Percentiles rank a stretch among this genome's conserved stretches.
Conservation (phyloP, 2,329 filamentous ascomycete species). For the Ophiostoma montium region DNA sequence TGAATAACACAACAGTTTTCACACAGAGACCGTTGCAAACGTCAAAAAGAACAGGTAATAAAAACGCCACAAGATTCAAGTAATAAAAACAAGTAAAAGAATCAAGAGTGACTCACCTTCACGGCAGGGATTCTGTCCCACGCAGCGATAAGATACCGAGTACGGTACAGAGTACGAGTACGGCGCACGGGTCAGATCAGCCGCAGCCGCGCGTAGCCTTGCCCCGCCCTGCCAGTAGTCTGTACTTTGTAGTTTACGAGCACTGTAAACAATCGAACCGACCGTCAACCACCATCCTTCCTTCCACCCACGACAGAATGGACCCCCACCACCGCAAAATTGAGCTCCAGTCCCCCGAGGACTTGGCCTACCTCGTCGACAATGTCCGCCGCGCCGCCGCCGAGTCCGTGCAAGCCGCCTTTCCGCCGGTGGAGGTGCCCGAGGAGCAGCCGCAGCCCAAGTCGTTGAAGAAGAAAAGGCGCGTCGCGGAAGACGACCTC, state of each 20-base stretch:
- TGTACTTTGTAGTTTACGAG: neutral
- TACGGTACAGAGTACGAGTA: neutral
- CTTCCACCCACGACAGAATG: slow-evolving; percentile 14
- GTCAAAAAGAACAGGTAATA: too few species aligned
- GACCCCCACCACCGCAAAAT: slow-evolving; percentile 57
- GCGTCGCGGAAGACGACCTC: slow-evolving; percentile 34
- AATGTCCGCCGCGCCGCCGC: slow-evolving; percentile 56
- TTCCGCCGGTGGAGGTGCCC: slow-evolving; percentile 43
- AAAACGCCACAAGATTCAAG: too few species aligned
- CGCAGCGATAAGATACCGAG: neutral
- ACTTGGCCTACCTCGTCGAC: slow-evolving; percentile 54
- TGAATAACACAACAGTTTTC: too few species aligned
- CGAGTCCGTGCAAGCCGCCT: slow-evolving; percentile 50
- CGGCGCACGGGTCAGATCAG: neutral
- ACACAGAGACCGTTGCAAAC: too few species aligned
- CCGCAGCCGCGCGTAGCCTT: neutral
- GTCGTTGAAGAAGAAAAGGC: neutral
- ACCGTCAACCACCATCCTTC: neutral
- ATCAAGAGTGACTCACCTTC: too few species aligned
- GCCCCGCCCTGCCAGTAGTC: neutral
- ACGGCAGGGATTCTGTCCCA: too few species aligned
- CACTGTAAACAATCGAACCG: neutral
- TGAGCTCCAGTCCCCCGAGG: slow-evolving; percentile 63
- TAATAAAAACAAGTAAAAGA: too few species aligned
- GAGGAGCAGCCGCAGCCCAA: slow-evolving; percentile 17